These are phyloP conservation scores for Lithohypha guttulata DNA, from an alignment of 2,329 filamentous ascomycete species.

Conservation along the genomic window DNA sequence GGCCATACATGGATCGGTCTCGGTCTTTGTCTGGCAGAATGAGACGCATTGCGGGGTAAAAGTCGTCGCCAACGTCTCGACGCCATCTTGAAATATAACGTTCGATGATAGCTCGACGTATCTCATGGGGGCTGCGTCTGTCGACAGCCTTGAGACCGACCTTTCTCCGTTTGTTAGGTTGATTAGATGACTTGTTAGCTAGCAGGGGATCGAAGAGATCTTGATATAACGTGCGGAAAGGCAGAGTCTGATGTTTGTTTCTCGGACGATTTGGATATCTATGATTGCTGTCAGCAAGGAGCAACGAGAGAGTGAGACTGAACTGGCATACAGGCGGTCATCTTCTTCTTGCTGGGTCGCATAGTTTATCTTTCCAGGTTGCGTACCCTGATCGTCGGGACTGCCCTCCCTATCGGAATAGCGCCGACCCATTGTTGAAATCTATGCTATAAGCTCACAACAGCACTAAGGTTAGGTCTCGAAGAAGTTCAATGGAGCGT, in stretches of 20 bases:
- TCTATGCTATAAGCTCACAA: too few species aligned
- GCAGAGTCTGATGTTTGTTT: slow-evolving; percentile 68
- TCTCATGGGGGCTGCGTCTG: slow-evolving; percentile 60
- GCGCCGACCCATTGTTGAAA: too few species aligned
- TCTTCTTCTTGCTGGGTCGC: slow-evolving; percentile 29
- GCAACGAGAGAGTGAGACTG: too few species aligned
- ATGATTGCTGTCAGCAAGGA: slow-evolving; percentile 20
- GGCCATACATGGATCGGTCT: slow-evolving; percentile 80
- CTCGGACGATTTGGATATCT: slow-evolving; percentile 73
- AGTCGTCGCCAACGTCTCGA: slow-evolving; percentile 76
- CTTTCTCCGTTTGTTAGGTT: slow-evolving; percentile 48
- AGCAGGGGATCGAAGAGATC: slow-evolving; percentile 70
- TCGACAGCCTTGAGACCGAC: slow-evolving; percentile 43
- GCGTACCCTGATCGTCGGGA: not conserved
- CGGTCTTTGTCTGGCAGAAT: slow-evolving; percentile 90
- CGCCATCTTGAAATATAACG: slow-evolving; percentile 82
- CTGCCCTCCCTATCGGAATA: not conserved
- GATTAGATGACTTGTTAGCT: slow-evolving; percentile 72
- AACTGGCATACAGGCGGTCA: slow-evolving; percentile 1
- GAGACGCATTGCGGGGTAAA: slow-evolving; percentile 83
- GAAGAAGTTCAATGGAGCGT: too few species aligned
- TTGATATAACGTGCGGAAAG: slow-evolving; percentile 68
- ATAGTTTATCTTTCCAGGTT: slow-evolving; percentile 3
- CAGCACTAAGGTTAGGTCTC: too few species aligned
- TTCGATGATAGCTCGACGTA: slow-evolving; percentile 69